Conservation (phyloP, 23 red algal genomes). For the Cyanidiococcus yangmingshanensis region DNA sequence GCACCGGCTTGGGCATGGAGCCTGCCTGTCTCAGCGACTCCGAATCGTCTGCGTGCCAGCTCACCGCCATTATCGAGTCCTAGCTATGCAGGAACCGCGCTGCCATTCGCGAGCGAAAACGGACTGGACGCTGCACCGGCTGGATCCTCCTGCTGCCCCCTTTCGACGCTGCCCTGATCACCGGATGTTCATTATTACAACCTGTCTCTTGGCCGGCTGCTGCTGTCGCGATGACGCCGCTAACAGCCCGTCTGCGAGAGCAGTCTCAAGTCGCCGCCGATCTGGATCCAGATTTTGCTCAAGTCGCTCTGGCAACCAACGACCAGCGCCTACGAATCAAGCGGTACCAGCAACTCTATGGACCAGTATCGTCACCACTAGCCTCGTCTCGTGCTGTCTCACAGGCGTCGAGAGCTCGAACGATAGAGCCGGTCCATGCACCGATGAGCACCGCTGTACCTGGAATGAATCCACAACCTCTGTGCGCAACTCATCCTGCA, state of each 20-base stretch:
- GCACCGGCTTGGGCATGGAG: neutral
- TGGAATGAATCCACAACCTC: too few relatives aligned
- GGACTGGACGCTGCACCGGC: too few relatives aligned
- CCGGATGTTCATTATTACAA: neutral
- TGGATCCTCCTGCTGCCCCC: too few relatives aligned
- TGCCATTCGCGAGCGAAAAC: neutral
- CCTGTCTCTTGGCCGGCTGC: neutral
- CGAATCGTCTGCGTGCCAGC: neutral
- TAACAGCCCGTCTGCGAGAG: neutral
- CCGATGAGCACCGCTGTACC: too few relatives aligned
- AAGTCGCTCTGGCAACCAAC: constrained; percentile 11
- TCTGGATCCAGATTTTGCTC: constrained; percentile 1
- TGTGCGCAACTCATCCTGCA: too few relatives aligned
- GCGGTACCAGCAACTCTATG: neutral
- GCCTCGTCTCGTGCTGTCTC: neutral
- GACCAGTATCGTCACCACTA: neutral
- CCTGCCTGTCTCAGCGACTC: neutral
- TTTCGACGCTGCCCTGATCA: neutral
- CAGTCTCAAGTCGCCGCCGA: constrained; percentile 10
- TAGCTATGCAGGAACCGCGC: neutral
- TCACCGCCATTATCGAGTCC: neutral
- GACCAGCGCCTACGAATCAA: constrained; percentile 1
- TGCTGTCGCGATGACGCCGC: neutral
- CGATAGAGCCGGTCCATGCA: neutral
- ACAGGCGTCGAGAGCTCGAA: neutral